phyloP scores from a whole-genome alignment of 78 protist species.

The Dictyostelium discoideum region dicty_2.7 NC_007088.5:14501-15000 shows the following conservation, averaged over 20 bases:
- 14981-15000: not conserved
- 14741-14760: not conserved
- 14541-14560: not conserved
- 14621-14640: not conserved
- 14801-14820: not conserved
- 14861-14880: not conserved
- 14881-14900: not conserved
- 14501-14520: not conserved
- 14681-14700: not conserved
- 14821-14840: not conserved
- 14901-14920: not conserved
- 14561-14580: not conserved
- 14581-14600: not conserved
- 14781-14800: not conserved
- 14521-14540: not conserved
- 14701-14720: not conserved
- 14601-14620: not conserved
- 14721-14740: not conserved
- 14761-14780: not conserved
- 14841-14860: not conserved
- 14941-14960: not conserved
- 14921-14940: not conserved
- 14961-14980: not conserved
- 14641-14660: not conserved
- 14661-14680: not conserved